Conservation (phyloP, 306 rosid genomes). For the Hippophae tibetana region DNA sequence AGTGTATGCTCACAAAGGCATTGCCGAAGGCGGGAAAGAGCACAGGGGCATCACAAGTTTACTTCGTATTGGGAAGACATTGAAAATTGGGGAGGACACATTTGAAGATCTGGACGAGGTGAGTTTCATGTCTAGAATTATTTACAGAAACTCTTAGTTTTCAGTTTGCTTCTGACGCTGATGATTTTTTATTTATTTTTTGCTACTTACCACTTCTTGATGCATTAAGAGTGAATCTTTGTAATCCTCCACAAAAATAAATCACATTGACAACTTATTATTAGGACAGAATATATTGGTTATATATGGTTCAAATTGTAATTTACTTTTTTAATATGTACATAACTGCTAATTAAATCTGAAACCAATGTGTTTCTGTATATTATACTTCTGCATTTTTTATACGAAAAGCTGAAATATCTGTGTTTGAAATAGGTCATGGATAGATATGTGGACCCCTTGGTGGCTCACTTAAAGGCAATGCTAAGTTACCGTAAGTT, state of each 20-base stretch:
- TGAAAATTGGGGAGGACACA: slow-evolving; percentile 95
- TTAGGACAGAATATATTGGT: too few species aligned
- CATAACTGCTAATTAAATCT: too few species aligned
- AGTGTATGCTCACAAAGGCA: slow-evolving; percentile 95
- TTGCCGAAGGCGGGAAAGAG: slow-evolving; percentile 96
- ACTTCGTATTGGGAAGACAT: slow-evolving; percentile 88
- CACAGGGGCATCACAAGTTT: slow-evolving; percentile 91
- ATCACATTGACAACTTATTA: too few species aligned
- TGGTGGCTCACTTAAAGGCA: slow-evolving; percentile 72
- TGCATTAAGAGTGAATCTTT: too few species aligned
- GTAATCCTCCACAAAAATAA: too few species aligned
- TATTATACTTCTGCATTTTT: too few species aligned
- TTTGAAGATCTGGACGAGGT: slow-evolving; percentile 99
- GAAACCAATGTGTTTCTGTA: too few species aligned
- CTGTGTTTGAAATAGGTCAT: slow-evolving; percentile 48
- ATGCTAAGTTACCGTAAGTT: slow-evolving; percentile 91
- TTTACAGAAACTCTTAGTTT: not conserved
- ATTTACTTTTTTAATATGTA: too few species aligned
- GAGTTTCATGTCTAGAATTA: not conserved
- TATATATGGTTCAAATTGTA: too few species aligned
- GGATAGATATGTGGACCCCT: slow-evolving; percentile 96
- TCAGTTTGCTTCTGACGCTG: not conserved
- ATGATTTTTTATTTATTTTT: not conserved
- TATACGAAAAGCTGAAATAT: not conserved
- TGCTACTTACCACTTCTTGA: too few species aligned